Evolutionary conservation across 805 yeast species (phyloP).

Genomic region (Saccharomycopsis guyanensis): DNA sequence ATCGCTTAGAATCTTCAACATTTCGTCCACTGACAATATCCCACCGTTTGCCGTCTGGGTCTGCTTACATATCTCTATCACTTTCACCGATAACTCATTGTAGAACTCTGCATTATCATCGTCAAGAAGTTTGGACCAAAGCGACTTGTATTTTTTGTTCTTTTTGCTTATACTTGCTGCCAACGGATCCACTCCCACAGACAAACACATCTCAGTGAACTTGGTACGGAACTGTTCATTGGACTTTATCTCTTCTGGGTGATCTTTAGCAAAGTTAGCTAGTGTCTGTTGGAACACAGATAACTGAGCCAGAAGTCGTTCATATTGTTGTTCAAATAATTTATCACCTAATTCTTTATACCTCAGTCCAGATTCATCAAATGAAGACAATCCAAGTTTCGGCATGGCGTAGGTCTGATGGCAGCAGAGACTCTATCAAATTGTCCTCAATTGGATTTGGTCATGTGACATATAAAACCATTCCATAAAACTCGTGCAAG

Average conservation of each 20-base stretch:
- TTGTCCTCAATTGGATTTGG: too few relatives aligned
- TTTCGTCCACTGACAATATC: conserved; percentile 52
- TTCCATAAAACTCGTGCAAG: too few relatives aligned
- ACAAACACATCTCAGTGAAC: conserved; percentile 67
- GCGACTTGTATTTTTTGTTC: conserved; percentile 26
- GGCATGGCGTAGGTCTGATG: too few relatives aligned
- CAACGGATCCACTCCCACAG: conserved; percentile 81
- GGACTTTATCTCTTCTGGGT: conserved; percentile 56
- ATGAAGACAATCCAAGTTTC: conserved; percentile 1
- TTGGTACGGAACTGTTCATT: conserved; percentile 61
- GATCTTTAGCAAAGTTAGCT: conserved; percentile 64
- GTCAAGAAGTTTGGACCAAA: conserved; percentile 30
- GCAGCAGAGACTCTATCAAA: too few relatives aligned
- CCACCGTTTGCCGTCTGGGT: conserved; percentile 80
- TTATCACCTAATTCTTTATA: conserved; percentile 16
- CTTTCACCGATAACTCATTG: conserved; percentile 61
- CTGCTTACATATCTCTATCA: conserved; percentile 68
- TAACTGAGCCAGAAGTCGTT: conserved; percentile 61
- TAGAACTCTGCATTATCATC: conserved; percentile 43
- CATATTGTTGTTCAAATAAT: conserved; percentile 46
- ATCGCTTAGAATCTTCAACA: conserved; percentile 31
- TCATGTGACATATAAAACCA: too few relatives aligned
- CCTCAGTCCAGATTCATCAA: background rate
- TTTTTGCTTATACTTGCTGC: conserved; percentile 31
- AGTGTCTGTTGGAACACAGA: conserved; percentile 71